Conservation (phyloP, 306 rosid genomes). For the Clitoria ternatea region DNA sequence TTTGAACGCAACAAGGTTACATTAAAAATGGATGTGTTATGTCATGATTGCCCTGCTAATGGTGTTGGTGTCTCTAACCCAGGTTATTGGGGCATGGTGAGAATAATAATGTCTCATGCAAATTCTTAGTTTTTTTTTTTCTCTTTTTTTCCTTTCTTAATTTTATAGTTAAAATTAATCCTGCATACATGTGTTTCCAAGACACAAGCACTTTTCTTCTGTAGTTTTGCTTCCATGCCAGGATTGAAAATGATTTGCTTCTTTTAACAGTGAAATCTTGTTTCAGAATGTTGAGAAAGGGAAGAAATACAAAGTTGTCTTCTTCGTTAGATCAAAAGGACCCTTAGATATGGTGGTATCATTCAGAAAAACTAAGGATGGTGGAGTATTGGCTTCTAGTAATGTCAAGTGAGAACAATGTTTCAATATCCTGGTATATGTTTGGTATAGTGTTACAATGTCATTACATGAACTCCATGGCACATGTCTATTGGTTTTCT, state of each 20-base stretch:
- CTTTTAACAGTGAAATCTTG: background rate
- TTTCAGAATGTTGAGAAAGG: constrained; percentile 65
- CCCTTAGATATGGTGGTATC: constrained; percentile 47
- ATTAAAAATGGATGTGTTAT: constrained; percentile 55
- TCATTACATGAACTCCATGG: too few species aligned
- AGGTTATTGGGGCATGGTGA: constrained; percentile 82
- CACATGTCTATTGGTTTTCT: too few species aligned
- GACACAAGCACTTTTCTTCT: background rate
- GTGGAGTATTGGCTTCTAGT: constrained; percentile 45
- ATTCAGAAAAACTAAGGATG: constrained; percentile 34
- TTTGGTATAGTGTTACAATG: too few species aligned
- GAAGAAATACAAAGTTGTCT: constrained; percentile 51
- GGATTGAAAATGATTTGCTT: background rate
- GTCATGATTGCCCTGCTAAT: constrained; percentile 26
- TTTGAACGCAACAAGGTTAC: constrained; percentile 74
- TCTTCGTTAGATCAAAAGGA: constrained; percentile 48
- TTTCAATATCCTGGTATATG: background rate
- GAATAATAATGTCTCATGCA: background rate
- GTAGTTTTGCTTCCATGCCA: background rate
- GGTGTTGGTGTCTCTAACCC: constrained; percentile 81
- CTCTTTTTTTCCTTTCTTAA: background rate
- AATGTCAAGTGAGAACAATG: constrained; percentile 42
- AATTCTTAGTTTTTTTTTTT: background rate
- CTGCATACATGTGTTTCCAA: background rate
- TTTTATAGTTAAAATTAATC: background rate